Evolutionary conservation across 805 yeast genomes (phyloP), one percentile per base, ranked within the genome.

Genomic region (Metschnikowia reukaufii): DNA sequence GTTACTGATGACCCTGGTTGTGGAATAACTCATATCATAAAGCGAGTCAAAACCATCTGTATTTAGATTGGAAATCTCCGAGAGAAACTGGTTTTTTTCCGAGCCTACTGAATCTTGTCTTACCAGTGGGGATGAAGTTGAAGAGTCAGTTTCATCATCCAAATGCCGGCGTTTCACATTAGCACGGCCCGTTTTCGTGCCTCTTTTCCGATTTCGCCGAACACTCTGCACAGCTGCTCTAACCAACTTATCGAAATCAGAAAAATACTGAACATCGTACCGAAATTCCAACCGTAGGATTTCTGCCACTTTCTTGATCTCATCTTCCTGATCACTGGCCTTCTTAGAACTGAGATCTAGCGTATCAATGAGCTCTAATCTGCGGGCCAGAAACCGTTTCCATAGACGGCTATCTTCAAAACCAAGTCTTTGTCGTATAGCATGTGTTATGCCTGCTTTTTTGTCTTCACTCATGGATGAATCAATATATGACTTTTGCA

Each of bases 161-260:
- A 46, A 30, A 6, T 36, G 39, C 19, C 48, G 48, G 13, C 52
- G 52, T 49, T 27, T 55, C 34, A 23, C 45, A 36, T 19, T 50
- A 47, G 33, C 47, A 33, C 42, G 50, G 18, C 59, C 60, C 0
- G 72, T 49, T 50, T 72, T 68, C 19, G 70, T 59, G n/a, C 70
- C 78, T 53, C 96, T 66, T 60, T 85, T 88, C 49, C 96, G 76
- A 64, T 92, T 92, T 54, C 99, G 73, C 51, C 98, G 72, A 1
- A 88, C 97, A 42, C 95, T 84, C 66, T 92, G 99, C 21, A 92
- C 84, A 1, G 97, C 98, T 8, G 96, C 95, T 31, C 96, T 73
- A 0, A 94, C 97, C 30, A 92, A 74, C 63, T 85, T 87, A 64
- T 90, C 96, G 62, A 92, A 92, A 54, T 94, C 98, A 1, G 72